phyloP scores from a whole-genome alignment of 805 yeast species.

The Wickerhamomyces silvicola region DNA sequence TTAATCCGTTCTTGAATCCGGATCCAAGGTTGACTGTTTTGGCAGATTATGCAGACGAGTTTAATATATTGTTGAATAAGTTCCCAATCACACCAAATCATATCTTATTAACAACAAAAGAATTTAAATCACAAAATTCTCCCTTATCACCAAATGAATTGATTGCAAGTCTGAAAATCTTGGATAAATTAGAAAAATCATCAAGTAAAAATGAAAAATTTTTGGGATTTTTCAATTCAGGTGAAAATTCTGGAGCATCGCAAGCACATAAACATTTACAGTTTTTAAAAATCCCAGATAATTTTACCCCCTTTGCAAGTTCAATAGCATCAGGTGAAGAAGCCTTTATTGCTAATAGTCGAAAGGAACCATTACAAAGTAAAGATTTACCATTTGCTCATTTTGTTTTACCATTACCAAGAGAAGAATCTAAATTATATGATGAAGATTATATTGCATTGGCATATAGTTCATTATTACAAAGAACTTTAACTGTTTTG shows the following conservation, averaged over 20 bases:
- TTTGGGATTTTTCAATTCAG: slow-evolving; percentile 85
- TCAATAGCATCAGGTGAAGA: slow-evolving; percentile 35
- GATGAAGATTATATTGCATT: slow-evolving; percentile 55
- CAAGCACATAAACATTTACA: slow-evolving; percentile 92
- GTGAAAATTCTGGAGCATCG: slow-evolving; percentile 88
- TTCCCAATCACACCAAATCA: slow-evolving; percentile 81
- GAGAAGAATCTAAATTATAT: slow-evolving; percentile 30
- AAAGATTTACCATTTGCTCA: slow-evolving; percentile 73
- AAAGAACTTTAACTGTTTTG: slow-evolving; percentile 60
- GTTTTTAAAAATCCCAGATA: slow-evolving; percentile 63
- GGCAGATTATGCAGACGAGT: slow-evolving; percentile 42
- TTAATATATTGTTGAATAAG: slow-evolving; percentile 73
- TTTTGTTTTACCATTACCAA: slow-evolving; percentile 60
- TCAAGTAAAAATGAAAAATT: slow-evolving; percentile 39
- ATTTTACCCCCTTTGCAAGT: slow-evolving; percentile 54
- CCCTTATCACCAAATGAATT: slow-evolving; percentile 72
- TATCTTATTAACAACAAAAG: slow-evolving; percentile 69
- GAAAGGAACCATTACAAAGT: slow-evolving; percentile 56
- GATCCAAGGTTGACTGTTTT: slow-evolving; percentile 68
- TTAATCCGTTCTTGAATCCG: slow-evolving; percentile 75
- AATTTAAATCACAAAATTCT: slow-evolving; percentile 63
- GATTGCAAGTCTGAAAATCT: slow-evolving; percentile 46
- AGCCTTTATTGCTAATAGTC: slow-evolving; percentile 47
- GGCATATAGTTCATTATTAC: slow-evolving; percentile 66
- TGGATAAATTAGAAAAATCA: slow-evolving; percentile 39